A percentile compares a stretch with the other conserved stretches of the same genome.
phyloP scores from a whole-genome alignment of 2,329 filamentous ascomycete genomes.

The Aspergillus nomiae region DNA sequence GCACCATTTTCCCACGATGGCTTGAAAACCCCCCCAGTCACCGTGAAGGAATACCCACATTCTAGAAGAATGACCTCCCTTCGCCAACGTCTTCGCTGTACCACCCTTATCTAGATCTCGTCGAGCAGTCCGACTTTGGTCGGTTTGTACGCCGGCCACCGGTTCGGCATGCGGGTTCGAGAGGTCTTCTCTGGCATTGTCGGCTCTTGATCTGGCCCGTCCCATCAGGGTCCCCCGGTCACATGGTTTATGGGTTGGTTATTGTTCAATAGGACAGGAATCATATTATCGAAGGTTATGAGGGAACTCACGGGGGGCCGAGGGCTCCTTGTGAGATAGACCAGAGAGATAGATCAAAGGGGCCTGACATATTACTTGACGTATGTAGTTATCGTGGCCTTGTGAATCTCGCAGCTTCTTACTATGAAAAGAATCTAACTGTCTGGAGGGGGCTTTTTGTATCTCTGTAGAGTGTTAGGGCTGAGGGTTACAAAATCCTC shows the following conservation, averaged over 20 bases:
- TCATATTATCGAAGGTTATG: background rate
- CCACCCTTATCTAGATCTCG: constrained; percentile 2
- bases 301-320: constrained; percentile 5
- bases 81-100: background rate
- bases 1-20: background rate
- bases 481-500: background rate
- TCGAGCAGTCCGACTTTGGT: background rate
- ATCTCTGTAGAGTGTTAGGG: background rate
- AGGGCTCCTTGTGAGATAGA: constrained; percentile 12
- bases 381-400: background rate
- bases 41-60: background rate
- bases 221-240: background rate
- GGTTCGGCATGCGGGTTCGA: background rate
- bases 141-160: background rate
- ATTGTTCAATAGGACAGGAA: background rate
- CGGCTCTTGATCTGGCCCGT: background rate
- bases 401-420: background rate
- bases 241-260: background rate
- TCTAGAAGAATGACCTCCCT: background rate
- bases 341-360: constrained; percentile 11
- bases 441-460: background rate
- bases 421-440: background rate
- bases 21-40: background rate
- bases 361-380: background rate
- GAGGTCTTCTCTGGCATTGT: constrained; percentile 2